Evolutionary conservation across 2,329 filamentous ascomycete species (phyloP).

Genomic region (Penicillium polonicum): DNA sequence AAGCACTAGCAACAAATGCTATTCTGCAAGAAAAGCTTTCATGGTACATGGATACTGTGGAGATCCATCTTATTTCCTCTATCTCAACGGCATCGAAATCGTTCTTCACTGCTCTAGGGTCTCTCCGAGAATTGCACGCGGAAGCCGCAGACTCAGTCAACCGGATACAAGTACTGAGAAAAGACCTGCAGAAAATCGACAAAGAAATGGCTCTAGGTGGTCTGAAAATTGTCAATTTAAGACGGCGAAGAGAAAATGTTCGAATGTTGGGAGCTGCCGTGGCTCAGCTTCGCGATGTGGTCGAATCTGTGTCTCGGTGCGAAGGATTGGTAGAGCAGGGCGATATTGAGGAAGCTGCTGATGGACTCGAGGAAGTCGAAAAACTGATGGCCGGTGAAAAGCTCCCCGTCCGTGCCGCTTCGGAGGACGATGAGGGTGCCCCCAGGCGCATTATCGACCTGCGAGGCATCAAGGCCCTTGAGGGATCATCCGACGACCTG

Average conservation of each 20-base stretch:
- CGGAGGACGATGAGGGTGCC: conserved; percentile 26
- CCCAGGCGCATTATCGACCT: conserved; percentile 62
- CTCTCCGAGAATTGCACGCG: conserved; percentile 82
- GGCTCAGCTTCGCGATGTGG: conserved; percentile 75
- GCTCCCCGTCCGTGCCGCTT: conserved; percentile 30
- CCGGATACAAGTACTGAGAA: conserved; percentile 75
- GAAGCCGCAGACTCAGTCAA: conserved; percentile 90
- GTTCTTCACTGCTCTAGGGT: conserved; percentile 92
- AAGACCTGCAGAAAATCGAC: conserved; percentile 78
- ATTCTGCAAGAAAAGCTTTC: conserved; percentile 97
- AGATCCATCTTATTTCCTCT: conserved; percentile 92
- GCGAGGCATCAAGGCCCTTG: conserved; percentile 72
- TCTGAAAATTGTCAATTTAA: conserved; percentile 79
- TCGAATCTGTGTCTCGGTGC: conserved; percentile 71
- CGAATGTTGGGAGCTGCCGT: conserved; percentile 79
- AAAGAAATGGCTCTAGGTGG: conserved; percentile 83
- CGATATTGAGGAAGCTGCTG: conserved; percentile 77
- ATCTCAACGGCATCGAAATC: conserved; percentile 95
- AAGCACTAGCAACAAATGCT: conserved; percentile 90
- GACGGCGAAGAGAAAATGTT: conserved; percentile 78
- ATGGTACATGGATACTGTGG: conserved; percentile 99
- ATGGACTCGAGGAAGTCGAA: conserved; percentile 75
- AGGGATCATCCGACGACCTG: conserved; percentile 76
- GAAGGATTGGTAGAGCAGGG: conserved; percentile 80
- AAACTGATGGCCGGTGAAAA: conserved; percentile 74